Conservation (phyloP, 176 grass and related monocot genomes). For the Musa itinerans region DNA sequence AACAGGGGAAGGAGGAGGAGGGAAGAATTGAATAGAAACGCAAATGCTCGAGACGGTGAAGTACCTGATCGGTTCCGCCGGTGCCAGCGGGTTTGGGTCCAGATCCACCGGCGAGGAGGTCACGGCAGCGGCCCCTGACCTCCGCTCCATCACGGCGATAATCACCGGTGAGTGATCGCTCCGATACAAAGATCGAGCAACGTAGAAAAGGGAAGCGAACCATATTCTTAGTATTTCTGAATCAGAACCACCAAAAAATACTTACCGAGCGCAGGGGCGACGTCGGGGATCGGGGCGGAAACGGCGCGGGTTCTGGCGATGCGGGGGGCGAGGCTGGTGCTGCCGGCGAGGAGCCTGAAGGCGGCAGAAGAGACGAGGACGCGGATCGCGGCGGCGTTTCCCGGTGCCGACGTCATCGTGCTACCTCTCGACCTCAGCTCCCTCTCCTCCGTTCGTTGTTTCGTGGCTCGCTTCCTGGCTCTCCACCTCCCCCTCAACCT, state of each 20-base stretch:
- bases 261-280: conserved; percentile 38
- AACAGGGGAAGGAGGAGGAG: neutral
- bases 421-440: conserved; percentile 88
- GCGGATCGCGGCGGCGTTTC: conserved; percentile 42
- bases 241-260: too few relatives aligned
- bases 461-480: conserved; percentile 51
- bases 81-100: conserved; percentile 68
- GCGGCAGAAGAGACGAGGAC: conserved; percentile 65
- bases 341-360: conserved; percentile 69
- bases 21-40: neutral
- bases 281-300: conserved; percentile 87
- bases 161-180: conserved; percentile 45
- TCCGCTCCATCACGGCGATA: conserved; percentile 44
- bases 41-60: conserved; percentile 55
- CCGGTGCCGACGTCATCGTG: conserved; percentile 47
- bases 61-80: conserved; percentile 67
- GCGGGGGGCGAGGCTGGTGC: conserved; percentile 65
- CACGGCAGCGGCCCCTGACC: conserved; percentile 27
- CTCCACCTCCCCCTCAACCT: conserved; percentile 74
- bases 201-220: neutral
- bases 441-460: conserved; percentile 63
- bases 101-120: conserved; percentile 71
- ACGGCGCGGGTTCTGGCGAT: conserved; percentile 83
- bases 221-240: neutral
- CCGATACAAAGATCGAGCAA: neutral